phyloP scores from a whole-genome alignment of 1,284 basidiomycete genomes.

The Ustilago cynodontis region DNA sequence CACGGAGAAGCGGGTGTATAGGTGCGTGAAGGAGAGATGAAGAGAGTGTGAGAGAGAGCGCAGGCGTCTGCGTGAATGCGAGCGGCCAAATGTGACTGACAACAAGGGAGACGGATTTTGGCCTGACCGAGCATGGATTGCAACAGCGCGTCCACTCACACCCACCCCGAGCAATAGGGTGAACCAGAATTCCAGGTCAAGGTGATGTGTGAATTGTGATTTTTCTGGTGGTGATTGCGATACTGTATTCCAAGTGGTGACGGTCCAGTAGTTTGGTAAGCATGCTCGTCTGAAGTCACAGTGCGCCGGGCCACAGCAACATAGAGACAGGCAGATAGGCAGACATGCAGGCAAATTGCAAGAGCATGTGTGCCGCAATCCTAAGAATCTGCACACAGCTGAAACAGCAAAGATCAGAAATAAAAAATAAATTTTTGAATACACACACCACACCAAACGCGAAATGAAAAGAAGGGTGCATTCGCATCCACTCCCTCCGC shows the following conservation, averaged over 20 bases:
- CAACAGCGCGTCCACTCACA: neutral
- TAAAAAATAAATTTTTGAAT: neutral
- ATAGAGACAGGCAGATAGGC: neutral
- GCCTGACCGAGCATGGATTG: neutral
- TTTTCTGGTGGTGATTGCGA: neutral
- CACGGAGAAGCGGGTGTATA: neutral
- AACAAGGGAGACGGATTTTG: too few species aligned
- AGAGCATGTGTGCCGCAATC: conserved; percentile 23
- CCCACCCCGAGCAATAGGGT: neutral
- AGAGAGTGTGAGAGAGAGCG: neutral
- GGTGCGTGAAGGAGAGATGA: neutral
- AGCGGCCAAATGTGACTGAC: neutral
- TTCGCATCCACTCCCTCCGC: neutral
- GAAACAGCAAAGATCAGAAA: conserved; percentile 2
- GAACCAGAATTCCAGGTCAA: neutral
- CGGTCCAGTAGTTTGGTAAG: too few species aligned
- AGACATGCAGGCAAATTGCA: neutral
- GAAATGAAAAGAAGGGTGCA: conserved; percentile 7
- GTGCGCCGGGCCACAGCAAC: neutral
- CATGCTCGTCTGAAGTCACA: conserved; percentile 3
- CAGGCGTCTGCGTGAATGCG: too few species aligned
- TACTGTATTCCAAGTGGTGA: neutral
- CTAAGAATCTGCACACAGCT: neutral
- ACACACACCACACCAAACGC: neutral
- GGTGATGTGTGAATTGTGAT: neutral